Evolutionary conservation across 257 asterid genomes (phyloP), one percentile per base, ranked within the genome.

Genomic region (Nicotiana benthamiana): DNA sequence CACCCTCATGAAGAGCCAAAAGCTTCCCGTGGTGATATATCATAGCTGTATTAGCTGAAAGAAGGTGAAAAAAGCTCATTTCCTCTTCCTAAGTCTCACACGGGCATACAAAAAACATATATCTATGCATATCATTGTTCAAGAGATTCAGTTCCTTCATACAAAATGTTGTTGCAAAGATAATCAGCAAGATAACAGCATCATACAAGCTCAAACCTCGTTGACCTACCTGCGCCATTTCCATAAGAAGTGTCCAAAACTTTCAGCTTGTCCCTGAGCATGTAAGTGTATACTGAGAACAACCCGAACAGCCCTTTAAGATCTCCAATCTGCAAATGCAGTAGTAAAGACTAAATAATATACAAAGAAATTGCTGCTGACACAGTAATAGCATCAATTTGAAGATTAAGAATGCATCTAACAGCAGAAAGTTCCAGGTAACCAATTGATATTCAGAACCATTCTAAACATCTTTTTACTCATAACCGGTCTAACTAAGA

Each of bases 11-110:
- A 83, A 95, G 99, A 43, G 97, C 99, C 90, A 93, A 83, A 81
- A 95, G 97, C 92, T 95, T 92, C 86, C 96, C 96, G 20, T 95
- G 91, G 89, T 95, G 99, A 89, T 93, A 95, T 84, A 91, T 76
- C 54, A 95, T 80, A 75, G 98, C 98, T 40, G 99, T 95, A 87
- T 95, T 95, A 82, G 94, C 99, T 95, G 90, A 79, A 90, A 90
- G 82, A 77, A 75, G 51, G 85, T 30, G 57, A 84, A 60, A 85
- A 79, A 22, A 22, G 10, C 4, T 46, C 79, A 18, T 72, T 40
- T 62, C 79, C 72, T 63, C 27, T 66, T 79, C 80, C 80, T 59
- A 83, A 82, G 28, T 79, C 70, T 24, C 78, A 77, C 24, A 12
- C 53, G 63, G 79, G 61, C 26, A 72, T 46, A 72, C 24, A 46